phyloP scores from a whole-genome alignment of 2,329 filamentous ascomycete species.

The Diplodia intermedia region DNA sequence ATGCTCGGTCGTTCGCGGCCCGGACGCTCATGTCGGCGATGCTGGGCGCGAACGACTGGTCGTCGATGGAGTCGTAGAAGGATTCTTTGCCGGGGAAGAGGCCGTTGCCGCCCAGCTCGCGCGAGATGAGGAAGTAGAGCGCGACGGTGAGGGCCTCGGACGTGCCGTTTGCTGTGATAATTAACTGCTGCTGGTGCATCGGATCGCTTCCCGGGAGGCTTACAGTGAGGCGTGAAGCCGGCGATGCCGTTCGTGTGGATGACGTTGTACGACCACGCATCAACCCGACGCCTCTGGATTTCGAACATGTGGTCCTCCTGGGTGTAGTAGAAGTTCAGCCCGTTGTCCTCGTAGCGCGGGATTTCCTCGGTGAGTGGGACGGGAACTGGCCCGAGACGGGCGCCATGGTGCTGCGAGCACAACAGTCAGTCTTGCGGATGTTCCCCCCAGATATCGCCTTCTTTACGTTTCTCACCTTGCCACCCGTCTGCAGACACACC shows the following conservation, averaged over 20 bases:
- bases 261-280: constrained; percentile 40
- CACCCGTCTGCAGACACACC: constrained; percentile 36
- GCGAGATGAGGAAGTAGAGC: constrained; percentile 50
- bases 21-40: constrained; percentile 50
- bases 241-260: constrained; percentile 42
- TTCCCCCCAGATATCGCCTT: too few species aligned
- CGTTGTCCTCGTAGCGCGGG: constrained; percentile 17
- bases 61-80: constrained; percentile 47
- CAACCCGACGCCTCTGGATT: constrained; percentile 38
- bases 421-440: neutral
- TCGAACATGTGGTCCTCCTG: constrained; percentile 35
- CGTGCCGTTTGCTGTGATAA: constrained; percentile 45
- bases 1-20: constrained; percentile 42
- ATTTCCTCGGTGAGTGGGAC: constrained; percentile 33
- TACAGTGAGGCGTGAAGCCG: constrained; percentile 38
- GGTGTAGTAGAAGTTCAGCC: constrained; percentile 35
- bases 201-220: neutral
- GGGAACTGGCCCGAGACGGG: constrained; percentile 32
- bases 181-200: too few species aligned
- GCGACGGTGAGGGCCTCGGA: constrained; percentile 52
- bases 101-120: constrained; percentile 45
- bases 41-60: constrained; percentile 44
- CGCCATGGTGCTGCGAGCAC: constrained; percentile 33
- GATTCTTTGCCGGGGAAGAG: constrained; percentile 46
- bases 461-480: neutral